A percentile compares a stretch with the other conserved stretches of the same genome.
Conservation (phyloP, 2,329 filamentous ascomycete species). For the Calonectria hongkongensis region DNA sequence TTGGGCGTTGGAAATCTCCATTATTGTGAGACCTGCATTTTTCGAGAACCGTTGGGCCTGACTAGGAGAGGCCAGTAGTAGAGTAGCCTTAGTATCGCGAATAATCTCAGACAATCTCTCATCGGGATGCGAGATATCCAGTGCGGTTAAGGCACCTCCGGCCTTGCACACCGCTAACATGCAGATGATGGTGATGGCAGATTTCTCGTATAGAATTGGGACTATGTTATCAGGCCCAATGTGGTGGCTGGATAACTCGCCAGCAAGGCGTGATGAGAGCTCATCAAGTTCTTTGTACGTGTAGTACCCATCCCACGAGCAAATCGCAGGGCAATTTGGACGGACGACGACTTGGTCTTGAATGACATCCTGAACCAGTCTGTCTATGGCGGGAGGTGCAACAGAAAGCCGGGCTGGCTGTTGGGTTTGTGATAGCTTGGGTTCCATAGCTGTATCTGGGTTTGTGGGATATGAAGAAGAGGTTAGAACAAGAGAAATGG, state of each 20-base stretch:
- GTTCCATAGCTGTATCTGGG: background rate
- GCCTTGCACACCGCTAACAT: slow-evolving; percentile 5
- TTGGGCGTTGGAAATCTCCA: background rate
- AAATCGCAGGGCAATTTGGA: background rate
- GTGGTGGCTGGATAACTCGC: background rate
- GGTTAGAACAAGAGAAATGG: background rate
- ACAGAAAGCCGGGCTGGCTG: background rate
- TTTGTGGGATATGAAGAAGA: background rate
- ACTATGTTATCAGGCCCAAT: background rate
- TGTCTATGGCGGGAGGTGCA: background rate
- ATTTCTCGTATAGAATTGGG: background rate
- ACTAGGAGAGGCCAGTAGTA: background rate
- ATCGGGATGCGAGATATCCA: slow-evolving; percentile 6
- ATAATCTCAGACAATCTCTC: background rate
- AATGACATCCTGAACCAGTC: background rate
- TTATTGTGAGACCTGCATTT: background rate
- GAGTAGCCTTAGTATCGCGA: background rate
- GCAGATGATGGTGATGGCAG: background rate
- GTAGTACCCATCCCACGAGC: background rate
- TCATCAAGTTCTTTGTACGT: slow-evolving; percentile 3
- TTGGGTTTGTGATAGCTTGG: background rate
- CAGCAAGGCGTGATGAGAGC: background rate
- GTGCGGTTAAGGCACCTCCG: background rate
- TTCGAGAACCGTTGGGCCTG: background rate
- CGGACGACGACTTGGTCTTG: background rate